A percentile compares a stretch with the other conserved stretches of the same genome.
These are phyloP conservation scores for Rubia tinctorum DNA, from an alignment of 305 asterid species.

Conservation along the genomic window DNA sequence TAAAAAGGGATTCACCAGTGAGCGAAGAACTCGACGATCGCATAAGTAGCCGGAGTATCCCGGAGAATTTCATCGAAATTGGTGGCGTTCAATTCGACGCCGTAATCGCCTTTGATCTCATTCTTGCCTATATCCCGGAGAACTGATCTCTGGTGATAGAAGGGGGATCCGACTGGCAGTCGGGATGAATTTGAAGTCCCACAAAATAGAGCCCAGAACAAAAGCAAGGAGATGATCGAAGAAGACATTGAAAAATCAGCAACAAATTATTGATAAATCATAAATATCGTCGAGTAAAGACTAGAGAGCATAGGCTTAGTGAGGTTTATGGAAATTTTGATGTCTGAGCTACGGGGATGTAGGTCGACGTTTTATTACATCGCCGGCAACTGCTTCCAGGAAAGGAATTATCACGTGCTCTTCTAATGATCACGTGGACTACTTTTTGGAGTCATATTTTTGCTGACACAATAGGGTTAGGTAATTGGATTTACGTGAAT, in stretches of 20 bases:
- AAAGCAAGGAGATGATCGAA: not conserved
- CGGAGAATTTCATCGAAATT: slow-evolving; percentile 63
- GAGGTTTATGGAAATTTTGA: not conserved
- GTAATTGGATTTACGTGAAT: no score
- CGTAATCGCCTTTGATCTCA: slow-evolving; percentile 37
- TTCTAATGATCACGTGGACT: no score
- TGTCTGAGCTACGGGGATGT: not conserved
- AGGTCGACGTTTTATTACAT: slow-evolving; percentile 8
- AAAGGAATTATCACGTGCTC: no score
- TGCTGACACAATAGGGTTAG: no score
- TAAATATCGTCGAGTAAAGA: no score
- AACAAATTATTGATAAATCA: not conserved
- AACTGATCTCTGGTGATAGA: slow-evolving; percentile 19
- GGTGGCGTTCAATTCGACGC: slow-evolving; percentile 69
- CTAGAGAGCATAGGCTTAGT: not conserved
- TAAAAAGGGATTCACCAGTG: slow-evolving; percentile 43
- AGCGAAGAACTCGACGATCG: slow-evolving; percentile 86
- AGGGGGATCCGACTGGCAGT: slow-evolving; percentile 4
- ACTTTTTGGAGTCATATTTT: no score
- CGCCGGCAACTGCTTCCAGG: slow-evolving; percentile 8
- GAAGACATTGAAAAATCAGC: slow-evolving; percentile 19
- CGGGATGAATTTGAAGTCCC: slow-evolving; percentile 10
- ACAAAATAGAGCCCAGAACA: slow-evolving; percentile 2
- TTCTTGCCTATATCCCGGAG: slow-evolving; percentile 15
- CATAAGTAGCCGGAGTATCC: slow-evolving; percentile 64